A percentile compares a stretch with the other conserved stretches of the same genome.
phyloP scores from a whole-genome alignment of 2,329 filamentous ascomycete species.

The Trichoderma endophyticum region DNA sequence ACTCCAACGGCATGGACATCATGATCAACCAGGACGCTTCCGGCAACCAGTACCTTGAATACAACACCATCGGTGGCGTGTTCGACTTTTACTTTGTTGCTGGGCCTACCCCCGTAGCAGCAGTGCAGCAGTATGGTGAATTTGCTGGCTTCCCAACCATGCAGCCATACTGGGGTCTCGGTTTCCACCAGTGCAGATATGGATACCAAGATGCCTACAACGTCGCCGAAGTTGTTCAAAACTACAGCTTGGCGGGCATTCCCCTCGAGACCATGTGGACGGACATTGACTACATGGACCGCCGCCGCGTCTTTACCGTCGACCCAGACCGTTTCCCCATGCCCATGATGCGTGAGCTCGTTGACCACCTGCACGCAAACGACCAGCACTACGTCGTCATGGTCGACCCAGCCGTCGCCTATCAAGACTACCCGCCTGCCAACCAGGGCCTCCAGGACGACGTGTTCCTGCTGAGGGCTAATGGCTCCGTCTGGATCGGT shows the following conservation, averaged over 20 bases:
- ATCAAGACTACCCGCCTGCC: constrained; percentile 45
- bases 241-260: constrained; percentile 62
- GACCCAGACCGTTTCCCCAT: constrained; percentile 67
- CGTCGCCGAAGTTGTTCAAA: constrained; percentile 63
- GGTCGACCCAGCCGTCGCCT: constrained; percentile 67
- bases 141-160: constrained; percentile 69
- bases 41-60: constrained; percentile 69
- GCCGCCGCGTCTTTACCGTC: constrained; percentile 54
- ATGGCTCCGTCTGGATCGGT: constrained; percentile 57
- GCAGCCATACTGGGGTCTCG: constrained; percentile 79
- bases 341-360: constrained; percentile 60
- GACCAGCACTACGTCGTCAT: constrained; percentile 72
- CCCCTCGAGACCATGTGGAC: constrained; percentile 74
- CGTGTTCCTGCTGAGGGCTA: constrained; percentile 48
- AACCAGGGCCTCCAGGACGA: constrained; percentile 42
- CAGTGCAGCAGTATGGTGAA: constrained; percentile 67
- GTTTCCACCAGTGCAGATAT: constrained; percentile 81
- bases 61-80: constrained; percentile 73
- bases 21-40: constrained; percentile 60
- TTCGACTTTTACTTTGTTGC: constrained; percentile 79
- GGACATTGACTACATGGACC: constrained; percentile 69
- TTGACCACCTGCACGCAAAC: constrained; percentile 62
- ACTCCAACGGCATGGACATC: constrained; percentile 73
- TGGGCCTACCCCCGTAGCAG: constrained; percentile 64
- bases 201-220: constrained; percentile 73